Evolutionary conservation across 1,139 yeast genomes (phyloP).

Genomic region (Candida tropicalis): DNA sequence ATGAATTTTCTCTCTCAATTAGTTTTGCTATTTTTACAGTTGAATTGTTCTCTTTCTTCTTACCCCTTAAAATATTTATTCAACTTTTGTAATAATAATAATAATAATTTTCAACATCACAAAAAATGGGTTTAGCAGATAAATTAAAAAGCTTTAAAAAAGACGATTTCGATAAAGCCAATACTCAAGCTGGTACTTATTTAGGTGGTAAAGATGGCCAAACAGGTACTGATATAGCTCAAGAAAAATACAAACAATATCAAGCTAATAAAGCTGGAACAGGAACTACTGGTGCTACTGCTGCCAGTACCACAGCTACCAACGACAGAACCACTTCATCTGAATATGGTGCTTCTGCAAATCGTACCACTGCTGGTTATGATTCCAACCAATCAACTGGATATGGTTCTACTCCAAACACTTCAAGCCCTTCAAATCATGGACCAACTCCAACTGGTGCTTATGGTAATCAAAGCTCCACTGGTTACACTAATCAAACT

Average conservation of each 20-base stretch:
- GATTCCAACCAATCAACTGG: constrained; percentile 4
- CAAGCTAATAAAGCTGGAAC: constrained; percentile 5
- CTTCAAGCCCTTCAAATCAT: too few species aligned
- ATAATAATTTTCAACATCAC: too few species aligned
- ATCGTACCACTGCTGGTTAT: constrained; percentile 3
- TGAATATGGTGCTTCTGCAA: constrained; percentile 8
- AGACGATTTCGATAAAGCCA: constrained; percentile 14
- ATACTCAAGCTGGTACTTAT: constrained; percentile 15
- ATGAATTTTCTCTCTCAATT: too few species aligned
- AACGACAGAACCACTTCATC: constrained; percentile 7
- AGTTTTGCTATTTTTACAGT: too few species aligned
- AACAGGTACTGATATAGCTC: constrained; percentile 17
- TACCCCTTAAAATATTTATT: too few species aligned
- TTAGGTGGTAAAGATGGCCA: constrained; percentile 16
- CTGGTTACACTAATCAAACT: neutral
- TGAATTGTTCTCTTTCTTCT: too few species aligned
- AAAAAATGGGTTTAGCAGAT: constrained; percentile 15
- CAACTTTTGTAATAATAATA: too few species aligned
- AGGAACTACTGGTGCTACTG: neutral
- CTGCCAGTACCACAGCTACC: neutral
- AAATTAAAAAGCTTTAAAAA: constrained; percentile 16
- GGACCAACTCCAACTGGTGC: constrained; percentile 1
- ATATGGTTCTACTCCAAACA: neutral
- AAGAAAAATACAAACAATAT: constrained; percentile 14
- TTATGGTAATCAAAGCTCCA: neutral